A percentile compares a stretch with the other conserved stretches of the same genome.
Evolutionary conservation across 257 asterid species (phyloP).

Genomic region (Craterostigma plantagineum): DNA sequence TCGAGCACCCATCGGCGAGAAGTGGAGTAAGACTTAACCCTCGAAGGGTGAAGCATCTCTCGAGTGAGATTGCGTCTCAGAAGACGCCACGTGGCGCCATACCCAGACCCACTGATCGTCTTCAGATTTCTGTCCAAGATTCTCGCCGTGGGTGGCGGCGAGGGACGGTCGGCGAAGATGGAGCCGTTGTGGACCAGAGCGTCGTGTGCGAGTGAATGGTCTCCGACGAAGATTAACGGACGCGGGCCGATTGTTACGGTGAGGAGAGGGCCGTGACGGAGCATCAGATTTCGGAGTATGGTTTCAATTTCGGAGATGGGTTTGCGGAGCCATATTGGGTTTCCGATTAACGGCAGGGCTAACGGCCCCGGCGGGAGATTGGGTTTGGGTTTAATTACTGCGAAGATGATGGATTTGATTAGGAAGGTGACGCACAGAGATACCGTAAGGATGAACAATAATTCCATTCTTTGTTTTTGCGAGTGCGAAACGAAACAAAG

Average conservation of each 20-base stretch:
- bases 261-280: background rate
- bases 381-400: no score
- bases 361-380: background rate
- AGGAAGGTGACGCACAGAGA: no score
- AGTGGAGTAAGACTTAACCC: background rate
- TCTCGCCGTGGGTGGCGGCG: background rate
- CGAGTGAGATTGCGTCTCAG: background rate
- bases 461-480: no score
- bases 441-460: no score
- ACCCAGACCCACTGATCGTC: background rate
- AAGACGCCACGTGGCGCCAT: background rate
- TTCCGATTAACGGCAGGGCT: background rate
- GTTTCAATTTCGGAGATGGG: background rate
- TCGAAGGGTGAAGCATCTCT: background rate
- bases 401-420: no score
- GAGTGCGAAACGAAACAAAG: no score
- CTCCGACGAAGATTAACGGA: background rate
- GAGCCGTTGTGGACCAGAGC: background rate
- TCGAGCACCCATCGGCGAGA: background rate
- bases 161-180: background rate
- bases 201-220: background rate
- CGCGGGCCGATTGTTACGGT: background rate
- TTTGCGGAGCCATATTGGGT: background rate
- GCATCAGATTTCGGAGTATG: background rate
- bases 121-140: background rate